Evolutionary conservation across 2,329 filamentous ascomycete genomes (phyloP), one percentile per base, ranked within the genome.

Genomic region (Cercospora citrullina): DNA sequence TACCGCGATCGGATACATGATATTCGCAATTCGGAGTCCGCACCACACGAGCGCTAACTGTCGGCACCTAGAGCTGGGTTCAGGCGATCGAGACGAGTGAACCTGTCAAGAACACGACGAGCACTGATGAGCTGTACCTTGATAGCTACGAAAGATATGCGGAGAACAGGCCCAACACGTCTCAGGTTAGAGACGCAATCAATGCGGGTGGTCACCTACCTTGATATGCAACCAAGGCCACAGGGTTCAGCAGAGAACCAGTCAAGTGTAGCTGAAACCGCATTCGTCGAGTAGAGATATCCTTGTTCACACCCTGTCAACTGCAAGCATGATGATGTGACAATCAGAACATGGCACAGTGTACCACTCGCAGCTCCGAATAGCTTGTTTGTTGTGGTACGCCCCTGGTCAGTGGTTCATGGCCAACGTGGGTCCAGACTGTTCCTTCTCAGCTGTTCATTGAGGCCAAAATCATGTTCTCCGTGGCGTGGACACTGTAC

Each of bases 41-140:
- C 21, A 31, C n/a, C n/a, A n/a, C n/a, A 26, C 26, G 30, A n/a
- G 16, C 30, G 53, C 53, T 30, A 7, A 58, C 23, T 16, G 16
- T 31, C 28, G 21, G 26, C 23, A 6, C 2, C 9, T 14, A 61
- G 59, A 82, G 80, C 57, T 94, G 91, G 91, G 82, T 92, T 5
- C 83, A 87, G 31, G 91, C 91, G 0, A 85, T 94, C 62, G 90
- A 93, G 76, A 75, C 75, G 0, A 85, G 91, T 69, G 82, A 84
- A 36, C 85, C 88, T 68, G 84, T 94, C 7, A 83, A 82, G 76
- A 86, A 86, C 31, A 94, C 91, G 14, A 91, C 87, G 23, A 92
- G 90, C 75, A 83, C 81, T 3, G 86, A 89, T 71, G 84, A 87
- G 57, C 79, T 91, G 64, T 92, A 91, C 75, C 77, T 89, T 66